Percentiles rank a stretch among this genome's conserved stretches.
Conservation (phyloP, 2,329 filamentous ascomycete species). For the Aspergillus thermomutatus region DNA sequence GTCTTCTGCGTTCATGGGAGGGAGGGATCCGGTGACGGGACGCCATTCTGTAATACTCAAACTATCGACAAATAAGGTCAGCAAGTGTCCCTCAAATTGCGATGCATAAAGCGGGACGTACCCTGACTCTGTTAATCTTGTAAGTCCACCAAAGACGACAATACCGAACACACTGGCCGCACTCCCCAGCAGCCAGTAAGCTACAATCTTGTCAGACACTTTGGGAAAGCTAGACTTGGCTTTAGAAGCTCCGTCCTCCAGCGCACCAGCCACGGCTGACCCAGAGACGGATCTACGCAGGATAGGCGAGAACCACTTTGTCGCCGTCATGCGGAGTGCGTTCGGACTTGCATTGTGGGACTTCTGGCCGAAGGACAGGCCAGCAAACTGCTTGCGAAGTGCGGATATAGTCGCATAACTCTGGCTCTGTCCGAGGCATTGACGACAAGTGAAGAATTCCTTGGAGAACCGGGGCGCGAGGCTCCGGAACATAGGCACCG, state of each 20-base stretch:
- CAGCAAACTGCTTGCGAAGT: conserved; percentile 29
- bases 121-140: conserved; percentile 93
- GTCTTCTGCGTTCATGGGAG: conserved; percentile 71
- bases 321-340: conserved; percentile 21
- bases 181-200: conserved; percentile 88
- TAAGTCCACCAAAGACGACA: conserved; percentile 90
- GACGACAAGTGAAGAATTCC: conserved; percentile 41
- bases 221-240: conserved; percentile 50
- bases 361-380: conserved; percentile 25
- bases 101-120: conserved; percentile 32
- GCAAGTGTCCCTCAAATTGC: background rate
- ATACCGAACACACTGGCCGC: conserved; percentile 95
- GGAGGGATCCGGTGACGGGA: conserved; percentile 87
- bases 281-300: conserved; percentile 21
- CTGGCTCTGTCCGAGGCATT: conserved; percentile 34
- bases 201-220: conserved; percentile 71
- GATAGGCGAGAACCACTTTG: conserved; percentile 26
- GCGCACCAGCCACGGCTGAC: conserved; percentile 16
- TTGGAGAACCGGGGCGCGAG: conserved; percentile 35
- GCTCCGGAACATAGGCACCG: conserved; percentile 31
- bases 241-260: conserved; percentile 23
- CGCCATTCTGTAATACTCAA: conserved; percentile 99
- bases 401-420: conserved; percentile 26
- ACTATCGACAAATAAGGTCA: conserved; percentile 45
- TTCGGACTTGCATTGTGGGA: conserved; percentile 24